Conservation (phyloP, 2,329 filamentous ascomycete genomes). For the Colletotrichum theobromicola region DNA sequence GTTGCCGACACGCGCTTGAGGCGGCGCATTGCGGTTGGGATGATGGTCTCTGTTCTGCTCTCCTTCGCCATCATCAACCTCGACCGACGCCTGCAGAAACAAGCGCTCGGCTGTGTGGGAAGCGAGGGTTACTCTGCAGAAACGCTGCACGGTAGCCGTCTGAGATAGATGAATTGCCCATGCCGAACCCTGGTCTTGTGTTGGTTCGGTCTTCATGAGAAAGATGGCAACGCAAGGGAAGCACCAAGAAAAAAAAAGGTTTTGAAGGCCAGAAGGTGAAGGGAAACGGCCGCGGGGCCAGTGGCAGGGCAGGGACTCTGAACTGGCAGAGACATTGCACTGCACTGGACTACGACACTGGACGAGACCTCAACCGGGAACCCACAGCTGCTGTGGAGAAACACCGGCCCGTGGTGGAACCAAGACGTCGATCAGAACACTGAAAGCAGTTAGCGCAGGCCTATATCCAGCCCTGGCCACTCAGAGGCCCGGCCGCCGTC, state of each 20-base stretch:
- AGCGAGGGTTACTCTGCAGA: neutral
- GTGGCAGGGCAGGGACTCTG: too few species aligned
- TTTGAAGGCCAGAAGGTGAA: neutral
- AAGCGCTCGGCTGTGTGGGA: neutral
- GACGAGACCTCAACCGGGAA: too few species aligned
- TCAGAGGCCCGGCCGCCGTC: neutral
- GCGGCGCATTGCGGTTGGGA: neutral
- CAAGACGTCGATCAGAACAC: neutral
- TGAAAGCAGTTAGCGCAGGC: neutral
- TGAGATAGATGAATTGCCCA: neutral
- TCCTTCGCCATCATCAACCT: neutral
- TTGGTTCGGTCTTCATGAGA: neutral
- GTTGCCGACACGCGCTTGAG: neutral
- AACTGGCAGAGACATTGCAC: too few species aligned
- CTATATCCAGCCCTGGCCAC: conserved; percentile 18
- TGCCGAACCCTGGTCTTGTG: neutral
- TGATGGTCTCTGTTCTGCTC: neutral
- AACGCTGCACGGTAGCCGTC: neutral
- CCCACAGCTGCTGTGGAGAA: neutral
- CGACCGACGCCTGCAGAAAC: neutral
- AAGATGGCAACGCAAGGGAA: neutral
- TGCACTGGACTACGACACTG: too few species aligned
- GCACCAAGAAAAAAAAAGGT: neutral
- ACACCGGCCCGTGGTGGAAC: conserved; percentile 11
- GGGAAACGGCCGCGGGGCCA: neutral